Percentiles rank a stretch among this genome's conserved stretches.
Conservation (phyloP, 208 protist genomes). For the Acanthamoeba polyphaga region DNA sequence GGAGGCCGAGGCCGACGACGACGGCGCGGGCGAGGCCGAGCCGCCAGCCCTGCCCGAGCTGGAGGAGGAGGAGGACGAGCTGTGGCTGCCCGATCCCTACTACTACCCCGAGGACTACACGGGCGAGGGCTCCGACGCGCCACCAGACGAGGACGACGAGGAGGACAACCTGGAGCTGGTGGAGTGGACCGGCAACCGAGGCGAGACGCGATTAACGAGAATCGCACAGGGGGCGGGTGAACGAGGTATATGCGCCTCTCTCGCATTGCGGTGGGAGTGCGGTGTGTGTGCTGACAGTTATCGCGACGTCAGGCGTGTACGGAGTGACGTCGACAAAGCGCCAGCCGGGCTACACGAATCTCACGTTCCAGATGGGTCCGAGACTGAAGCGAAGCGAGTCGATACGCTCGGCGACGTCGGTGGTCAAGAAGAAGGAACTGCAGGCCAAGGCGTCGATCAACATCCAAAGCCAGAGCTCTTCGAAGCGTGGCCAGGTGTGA, state of each 20-base stretch:
- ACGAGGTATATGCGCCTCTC: background rate
- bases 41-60: background rate
- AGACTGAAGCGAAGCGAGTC: constrained; percentile 34
- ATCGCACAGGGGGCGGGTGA: constrained; percentile 9
- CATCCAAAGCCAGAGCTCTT: constrained; percentile 21
- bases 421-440: constrained; percentile 16
- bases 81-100: background rate
- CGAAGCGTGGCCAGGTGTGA: constrained; percentile 41
- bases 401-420: background rate
- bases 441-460: constrained; percentile 31
- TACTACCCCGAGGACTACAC: background rate
- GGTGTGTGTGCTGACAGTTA: background rate
- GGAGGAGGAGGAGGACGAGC: constrained; percentile 17
- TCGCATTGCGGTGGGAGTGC: background rate
- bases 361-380: constrained; percentile 52
- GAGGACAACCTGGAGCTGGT: constrained; percentile 34
- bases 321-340: constrained; percentile 37
- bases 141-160: constrained; percentile 20
- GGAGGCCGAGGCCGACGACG: constrained; percentile 26
- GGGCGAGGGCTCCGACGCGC: background rate
- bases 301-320: background rate
- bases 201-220: constrained; percentile 34
- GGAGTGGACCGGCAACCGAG: constrained; percentile 49
- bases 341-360: constrained; percentile 24
- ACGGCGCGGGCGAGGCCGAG: background rate